A percentile compares a stretch with the other conserved stretches of the same genome.
Conservation (phyloP, 2,329 filamentous ascomycete genomes). For the Fusarium miscanthi region DNA sequence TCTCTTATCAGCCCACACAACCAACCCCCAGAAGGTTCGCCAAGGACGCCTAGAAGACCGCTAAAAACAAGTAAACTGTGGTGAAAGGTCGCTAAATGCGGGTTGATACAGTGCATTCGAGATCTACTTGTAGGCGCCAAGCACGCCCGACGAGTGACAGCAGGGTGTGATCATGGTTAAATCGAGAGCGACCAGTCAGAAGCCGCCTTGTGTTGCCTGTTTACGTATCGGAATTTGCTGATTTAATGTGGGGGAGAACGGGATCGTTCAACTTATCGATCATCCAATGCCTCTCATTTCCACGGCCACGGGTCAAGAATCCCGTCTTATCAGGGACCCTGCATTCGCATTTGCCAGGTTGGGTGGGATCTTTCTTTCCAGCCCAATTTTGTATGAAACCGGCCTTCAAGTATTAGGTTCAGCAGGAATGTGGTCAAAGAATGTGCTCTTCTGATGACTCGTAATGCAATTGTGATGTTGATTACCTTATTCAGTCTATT, state of each 20-base stretch:
- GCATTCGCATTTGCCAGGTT: conserved; percentile 16
- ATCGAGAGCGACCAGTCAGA: conserved; percentile 38
- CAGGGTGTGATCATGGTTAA: conserved; percentile 21
- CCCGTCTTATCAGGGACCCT: conserved; percentile 37
- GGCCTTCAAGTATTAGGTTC: neutral
- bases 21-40: conserved; percentile 10
- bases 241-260: conserved; percentile 32
- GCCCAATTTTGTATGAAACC: neutral
- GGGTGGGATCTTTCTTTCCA: conserved; percentile 13
- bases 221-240: conserved; percentile 55
- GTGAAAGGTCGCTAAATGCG: conserved; percentile 25
- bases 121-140: conserved; percentile 30
- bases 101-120: conserved; percentile 33
- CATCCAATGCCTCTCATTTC: conserved; percentile 27
- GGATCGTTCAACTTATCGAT: conserved; percentile 24
- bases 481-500: neutral
- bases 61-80: conserved; percentile 17
- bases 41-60: conserved; percentile 10
- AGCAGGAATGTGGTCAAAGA: neutral
- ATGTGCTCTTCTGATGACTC: neutral
- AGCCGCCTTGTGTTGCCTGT: conserved; percentile 21
- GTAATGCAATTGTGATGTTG: neutral
- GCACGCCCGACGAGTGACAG: conserved; percentile 20
- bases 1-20: conserved; percentile 33
- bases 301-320: conserved; percentile 25